Base-by-base conservation (phyloP, 768 basidiomycete genomes). In the Russula abietina region DNA sequence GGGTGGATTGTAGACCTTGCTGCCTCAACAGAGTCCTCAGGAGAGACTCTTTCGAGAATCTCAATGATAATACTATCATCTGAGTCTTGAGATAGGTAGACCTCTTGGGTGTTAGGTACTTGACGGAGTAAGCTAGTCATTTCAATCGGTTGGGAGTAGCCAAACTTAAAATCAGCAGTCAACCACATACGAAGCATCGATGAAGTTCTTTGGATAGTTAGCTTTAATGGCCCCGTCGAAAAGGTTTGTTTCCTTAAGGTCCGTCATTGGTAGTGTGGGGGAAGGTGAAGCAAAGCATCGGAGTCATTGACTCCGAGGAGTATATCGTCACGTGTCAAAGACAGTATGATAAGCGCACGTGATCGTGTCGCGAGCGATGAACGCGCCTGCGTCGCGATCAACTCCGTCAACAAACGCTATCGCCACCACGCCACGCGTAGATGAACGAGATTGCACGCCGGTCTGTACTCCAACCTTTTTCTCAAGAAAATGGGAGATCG, bases 101-200 rank as follows among this genome's bases (percentile, higher is more conserved):
- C 96, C 71, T 98, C 97, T 73, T 99, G 96, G 4, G 85, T 93
- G 71, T 98, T 89, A 16, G 97, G 95, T 14, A 99, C 79, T 75
- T 98, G 91, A 58, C 96, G 91, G 7, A 86, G 62, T 55, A 79
- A 75, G 62, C 87, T 88, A 70, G 51, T 46, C 61, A 36, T n/a
- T 45, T 46, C 61, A 36, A n/a, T 38, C 7, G 56, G 62, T 55
- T 49, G 41, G 36, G 22, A 60, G 46, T 24, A 4, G 46, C 43
- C 33, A 48, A 26, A 36, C 55, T n/a, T n/a, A n/a, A n/a, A n/a
- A n/a, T 53, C n/a, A 58, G 59, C 41, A 32, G 33, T 46, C n/a
- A 24, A 51, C 36, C 14, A 22, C 64, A 76, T 76, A 97, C 96
- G 93, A 91, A 56, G 87, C 93, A 76, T 99, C 96, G 58, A 91